Base-by-base conservation (phyloP, 108 stramenopile species). In the Epipyxis sp. region DNA sequence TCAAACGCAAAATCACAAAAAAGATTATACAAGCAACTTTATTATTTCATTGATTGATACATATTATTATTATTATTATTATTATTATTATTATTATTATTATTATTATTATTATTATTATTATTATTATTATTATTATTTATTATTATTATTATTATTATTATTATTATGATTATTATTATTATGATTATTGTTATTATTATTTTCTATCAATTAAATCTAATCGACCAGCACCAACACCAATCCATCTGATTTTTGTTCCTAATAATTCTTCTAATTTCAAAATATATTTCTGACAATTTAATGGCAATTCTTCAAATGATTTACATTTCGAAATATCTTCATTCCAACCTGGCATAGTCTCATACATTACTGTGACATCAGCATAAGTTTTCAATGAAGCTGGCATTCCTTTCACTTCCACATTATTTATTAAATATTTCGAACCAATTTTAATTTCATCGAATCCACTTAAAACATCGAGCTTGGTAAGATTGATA, bases 401-500 rank as follows among this genome's bases (percentile, higher is more conserved):
- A 54, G 68, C 62, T 30, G 42, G 78, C 32, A 78, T 34, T 0
- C 40, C 1, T 1, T 3, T 30, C 29, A 1, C 29, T 39, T 44
- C 29, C 44, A 25, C 37, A 13, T 41, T 39, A 32, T 20, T n/a
- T 57, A 3, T 13, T 0, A 42, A 0, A 29, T 25, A 54, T 3
- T 39, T 59, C 72, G 45, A 82, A 65, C 90, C 93, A 44, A 94
- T 81, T 81, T 92, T 88, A 59, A 96, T 82, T 72, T 92, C 89
- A 16, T 84, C 69, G 39, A 95, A 79, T 50, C 97, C 96, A 3
- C 95, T 96, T 54, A 99, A 89, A 10, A 97, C 96, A 81, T 99
- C 98, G 45, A 99, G 88, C 86, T 99, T 99, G 78, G 98, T 99
- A 59, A 99, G 83, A 84, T 98, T 99, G 78, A 99, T 77, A 27